phyloP scores from a whole-genome alignment of 768 basidiomycete genomes.

The Clavaria fumosa region DNA sequence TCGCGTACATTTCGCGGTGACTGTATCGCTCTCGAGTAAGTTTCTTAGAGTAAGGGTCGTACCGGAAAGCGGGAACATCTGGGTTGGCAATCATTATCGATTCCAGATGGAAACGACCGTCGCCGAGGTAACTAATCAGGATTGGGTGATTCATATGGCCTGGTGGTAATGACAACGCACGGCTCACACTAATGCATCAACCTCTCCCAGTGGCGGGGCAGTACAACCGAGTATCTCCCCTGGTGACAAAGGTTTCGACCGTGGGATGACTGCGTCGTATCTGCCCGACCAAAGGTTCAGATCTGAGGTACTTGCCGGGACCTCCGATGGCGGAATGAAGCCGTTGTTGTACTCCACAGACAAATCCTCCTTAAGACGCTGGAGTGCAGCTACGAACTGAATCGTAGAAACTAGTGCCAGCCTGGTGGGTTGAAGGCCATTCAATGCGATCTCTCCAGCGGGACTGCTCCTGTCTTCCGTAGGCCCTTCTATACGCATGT shows the following conservation, averaged over 20 bases:
- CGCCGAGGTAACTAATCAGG: conserved; percentile 75
- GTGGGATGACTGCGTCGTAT: conserved; percentile 67
- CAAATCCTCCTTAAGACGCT: conserved; percentile 72
- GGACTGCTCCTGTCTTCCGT: conserved; percentile 2
- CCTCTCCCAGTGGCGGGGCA: conserved; percentile 59
- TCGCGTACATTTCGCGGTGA: conserved; percentile 70
- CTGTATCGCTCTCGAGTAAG: conserved; percentile 86
- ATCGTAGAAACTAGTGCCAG: conserved; percentile 93
- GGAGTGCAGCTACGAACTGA: conserved; percentile 90
- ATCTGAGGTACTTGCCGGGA: not conserved
- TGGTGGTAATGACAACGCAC: conserved; percentile 3
- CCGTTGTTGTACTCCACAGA: conserved; percentile 21
- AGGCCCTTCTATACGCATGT: conserved; percentile 49
- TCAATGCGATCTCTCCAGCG: not conserved
- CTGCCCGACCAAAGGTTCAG: conserved; percentile 35
- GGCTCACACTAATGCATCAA: conserved; percentile 84
- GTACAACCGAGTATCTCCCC: conserved; percentile 98
- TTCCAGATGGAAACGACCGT: conserved; percentile 96
- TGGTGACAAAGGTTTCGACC: conserved; percentile 84
- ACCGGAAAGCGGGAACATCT: conserved; percentile 83
- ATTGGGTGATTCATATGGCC: conserved; percentile 6
- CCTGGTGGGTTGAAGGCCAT: conserved; percentile 33
- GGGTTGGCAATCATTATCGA: conserved; percentile 99
- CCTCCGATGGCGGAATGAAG: not conserved
- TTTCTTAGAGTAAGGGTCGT: conserved; percentile 97